Percentiles rank a stretch among this genome's conserved stretches.
phyloP scores from a whole-genome alignment of 1,284 basidiomycete species.

The Jaminaea rosea region DNA sequence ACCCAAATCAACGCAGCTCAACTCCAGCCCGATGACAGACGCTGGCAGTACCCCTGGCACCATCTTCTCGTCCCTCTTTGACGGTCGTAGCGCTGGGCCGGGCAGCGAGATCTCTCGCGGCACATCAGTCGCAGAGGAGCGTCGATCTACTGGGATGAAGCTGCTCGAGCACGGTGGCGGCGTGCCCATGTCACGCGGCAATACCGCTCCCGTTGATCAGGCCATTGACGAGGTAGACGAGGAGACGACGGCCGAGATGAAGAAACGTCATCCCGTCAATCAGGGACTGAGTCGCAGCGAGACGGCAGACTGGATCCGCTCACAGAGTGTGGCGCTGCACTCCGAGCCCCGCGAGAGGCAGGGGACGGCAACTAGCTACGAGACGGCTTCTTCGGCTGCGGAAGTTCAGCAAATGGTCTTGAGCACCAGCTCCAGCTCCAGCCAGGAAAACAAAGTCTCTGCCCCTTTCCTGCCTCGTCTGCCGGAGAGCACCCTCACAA shows the following conservation, averaged over 20 bases:
- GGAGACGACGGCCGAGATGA: slow-evolving; percentile 4
- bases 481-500: background rate
- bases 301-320: slow-evolving; percentile 8
- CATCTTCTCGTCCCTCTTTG: slow-evolving; percentile 28
- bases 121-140: slow-evolving; percentile 12
- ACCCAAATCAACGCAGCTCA: slow-evolving; percentile 7
- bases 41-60: slow-evolving; percentile 21
- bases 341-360: slow-evolving; percentile 1
- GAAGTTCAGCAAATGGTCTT: background rate
- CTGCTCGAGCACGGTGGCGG: too few relatives aligned
- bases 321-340: background rate
- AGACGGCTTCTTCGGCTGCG: background rate
- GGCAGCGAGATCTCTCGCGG: slow-evolving; percentile 2
- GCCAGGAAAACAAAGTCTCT: background rate
- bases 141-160: background rate
- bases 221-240: background rate
- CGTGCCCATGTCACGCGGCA: background rate
- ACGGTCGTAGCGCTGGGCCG: slow-evolving; percentile 2
- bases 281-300: slow-evolving; percentile 9
- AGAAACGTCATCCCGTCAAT: too few relatives aligned
- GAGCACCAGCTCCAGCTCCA: background rate
- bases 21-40: slow-evolving; percentile 11
- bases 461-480: background rate
- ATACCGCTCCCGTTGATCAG: background rate
- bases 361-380: background rate